Evolutionary conservation across 352 stramenopile genomes (phyloP), one percentile per base, ranked within the genome.

Genomic region (Albugo candida): DNA sequence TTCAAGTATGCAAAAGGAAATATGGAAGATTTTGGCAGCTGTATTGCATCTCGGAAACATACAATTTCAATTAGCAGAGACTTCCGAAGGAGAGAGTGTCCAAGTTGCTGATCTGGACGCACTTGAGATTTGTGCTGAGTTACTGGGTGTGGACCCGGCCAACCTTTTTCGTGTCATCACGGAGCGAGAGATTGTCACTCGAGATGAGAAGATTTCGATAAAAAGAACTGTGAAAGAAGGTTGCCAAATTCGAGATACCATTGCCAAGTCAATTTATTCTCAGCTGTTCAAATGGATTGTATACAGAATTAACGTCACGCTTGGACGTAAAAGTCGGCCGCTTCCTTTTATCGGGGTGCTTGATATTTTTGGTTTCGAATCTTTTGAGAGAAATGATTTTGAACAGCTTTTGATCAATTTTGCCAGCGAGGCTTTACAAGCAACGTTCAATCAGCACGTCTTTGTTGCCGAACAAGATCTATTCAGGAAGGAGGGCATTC

Each of bases 301-400:
- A 47, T 66, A 63, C 47, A 78, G 76, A 53, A 87, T 83, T 52
- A 87, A 93, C 73, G 60, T 59, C 53, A 79, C 67, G 58, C 80
- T 70, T 50, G 83, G 74, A 38, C 82, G 78, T 68, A 85, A 64
- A 45, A 81, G 64, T 38, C 75, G 49, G 50, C 70, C 56, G 48
- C 48, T 76, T 20, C 63, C 67, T 21, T 95, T 94, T 49, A 96
- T 97, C 55, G 92, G 89, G 24, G 75, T 97, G 21, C 63, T 97
- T 17, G 93, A 98, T 78, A 98, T 97, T 58, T 98, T 97, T 63
- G 92, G 92, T 13, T 98, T 98, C 55, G 92, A 98, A 60, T 93
- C 82, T 6, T 97, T 98, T 55, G 76, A 92, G 46, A 65, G 81
- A 36, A 97, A 97, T 57, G 79, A 86, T 51, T 86, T 93, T 44